Percentiles rank a stretch among this genome's conserved stretches.
These are phyloP conservation scores for Amylostereum areolatum DNA, from an alignment of 1,284 basidiomycete genomes.

Conservation along the genomic window DNA sequence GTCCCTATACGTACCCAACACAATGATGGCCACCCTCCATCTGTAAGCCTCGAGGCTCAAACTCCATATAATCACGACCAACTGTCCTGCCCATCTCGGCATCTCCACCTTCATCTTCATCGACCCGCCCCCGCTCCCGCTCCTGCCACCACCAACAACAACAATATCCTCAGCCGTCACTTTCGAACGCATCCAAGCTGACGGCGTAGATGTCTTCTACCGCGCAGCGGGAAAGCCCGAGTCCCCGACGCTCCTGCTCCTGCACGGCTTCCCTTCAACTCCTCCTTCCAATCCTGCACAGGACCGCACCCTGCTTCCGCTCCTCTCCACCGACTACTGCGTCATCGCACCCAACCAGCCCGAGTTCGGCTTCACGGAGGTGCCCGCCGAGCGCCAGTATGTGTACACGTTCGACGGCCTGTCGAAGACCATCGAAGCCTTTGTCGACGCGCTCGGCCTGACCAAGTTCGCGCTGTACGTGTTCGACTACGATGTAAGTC, in stretches of 20 bases:
- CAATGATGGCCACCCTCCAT: no score
- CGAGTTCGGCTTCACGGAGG: constrained; percentile 41
- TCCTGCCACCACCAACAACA: no score
- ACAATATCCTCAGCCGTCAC: constrained; percentile 3
- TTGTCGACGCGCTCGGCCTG: constrained; percentile 34
- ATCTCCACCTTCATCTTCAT: no score
- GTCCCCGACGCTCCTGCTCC: constrained; percentile 34
- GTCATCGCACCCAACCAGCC: constrained; percentile 45
- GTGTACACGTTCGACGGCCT: constrained; percentile 36
- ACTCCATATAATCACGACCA: no score
- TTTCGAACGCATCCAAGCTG: constrained; percentile 23
- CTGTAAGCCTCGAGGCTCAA: no score
- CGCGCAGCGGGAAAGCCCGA: constrained; percentile 28
- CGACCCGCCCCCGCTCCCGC: no score
- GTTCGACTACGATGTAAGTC: constrained; percentile 41
- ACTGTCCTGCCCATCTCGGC: no score
- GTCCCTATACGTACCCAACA: no score
- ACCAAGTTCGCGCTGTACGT: constrained; percentile 36
- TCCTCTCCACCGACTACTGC: constrained; percentile 33
- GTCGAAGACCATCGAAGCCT: constrained; percentile 30
- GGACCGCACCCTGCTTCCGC: constrained; percentile 39
- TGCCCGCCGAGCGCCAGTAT: constrained; percentile 29
- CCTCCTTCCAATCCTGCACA: constrained; percentile 43
- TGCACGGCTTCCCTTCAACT: constrained; percentile 46
- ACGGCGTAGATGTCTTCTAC: constrained; percentile 37